Conservation (phyloP, 177 flowering plant genomes). For the Vitis hybrid region DNA sequence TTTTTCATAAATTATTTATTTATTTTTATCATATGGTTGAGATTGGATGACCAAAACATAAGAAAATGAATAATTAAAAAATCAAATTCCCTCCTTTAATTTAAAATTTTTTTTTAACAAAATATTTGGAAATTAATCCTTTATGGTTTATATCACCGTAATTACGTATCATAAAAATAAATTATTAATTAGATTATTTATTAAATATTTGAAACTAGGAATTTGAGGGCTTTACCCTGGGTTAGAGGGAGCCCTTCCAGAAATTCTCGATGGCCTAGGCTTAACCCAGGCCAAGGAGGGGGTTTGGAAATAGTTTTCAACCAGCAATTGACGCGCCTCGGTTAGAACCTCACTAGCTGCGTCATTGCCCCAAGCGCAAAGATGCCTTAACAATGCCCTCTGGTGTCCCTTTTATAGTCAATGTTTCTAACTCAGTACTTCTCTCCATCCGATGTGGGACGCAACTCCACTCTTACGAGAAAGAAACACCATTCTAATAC, state of each 20-base stretch:
- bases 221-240: conserved; percentile 42
- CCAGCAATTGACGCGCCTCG: conserved; percentile 77
- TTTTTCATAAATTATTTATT: too few relatives aligned
- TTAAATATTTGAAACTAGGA: background rate
- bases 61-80: too few relatives aligned
- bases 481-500: too few relatives aligned
- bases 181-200: fast-evolving
- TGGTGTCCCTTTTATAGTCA: background rate
- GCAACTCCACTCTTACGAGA: background rate
- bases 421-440: background rate
- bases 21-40: too few relatives aligned
- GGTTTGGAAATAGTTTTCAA: conserved; percentile 78
- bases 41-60: too few relatives aligned
- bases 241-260: conserved; percentile 54
- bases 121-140: too few relatives aligned
- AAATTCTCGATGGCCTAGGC: conserved; percentile 45
- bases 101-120: too few relatives aligned
- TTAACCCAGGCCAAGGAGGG: conserved; percentile 48
- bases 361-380: conserved; percentile 85
- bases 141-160: too few relatives aligned
- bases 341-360: conserved; percentile 72
- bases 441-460: background rate
- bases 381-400: background rate
- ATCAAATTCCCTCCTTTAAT: too few relatives aligned
- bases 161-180: too few relatives aligned